These are phyloP conservation scores for Fagopyrum tataricum DNA, from an alignment of 148 eudicot genomes.

Conservation along the genomic window DNA sequence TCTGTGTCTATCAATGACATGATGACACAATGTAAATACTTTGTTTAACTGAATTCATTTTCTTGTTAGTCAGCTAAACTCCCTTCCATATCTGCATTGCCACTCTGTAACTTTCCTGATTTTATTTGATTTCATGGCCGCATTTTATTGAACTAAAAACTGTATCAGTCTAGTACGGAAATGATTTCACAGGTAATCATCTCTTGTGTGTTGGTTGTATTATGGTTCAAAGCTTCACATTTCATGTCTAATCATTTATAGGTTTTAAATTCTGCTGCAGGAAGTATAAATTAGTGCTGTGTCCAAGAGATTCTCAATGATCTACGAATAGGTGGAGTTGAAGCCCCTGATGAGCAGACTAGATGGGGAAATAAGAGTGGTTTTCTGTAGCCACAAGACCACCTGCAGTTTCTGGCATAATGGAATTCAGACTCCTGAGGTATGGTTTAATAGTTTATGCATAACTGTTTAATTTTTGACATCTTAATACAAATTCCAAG, in stretches of 20 bases:
- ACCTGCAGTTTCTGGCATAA: not conserved
- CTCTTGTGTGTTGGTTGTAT: not conserved
- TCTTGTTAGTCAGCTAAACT: not conserved
- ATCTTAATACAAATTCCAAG: not conserved
- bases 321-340: too few species aligned
- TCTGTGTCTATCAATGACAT: not conserved
- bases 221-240: not conserved
- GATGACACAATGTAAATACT: not conserved
- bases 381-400: not conserved
- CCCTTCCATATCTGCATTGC: not conserved
- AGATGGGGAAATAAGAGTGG: too few species aligned
- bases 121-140: not conserved
- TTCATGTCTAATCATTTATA: not conserved
- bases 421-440: not conserved
- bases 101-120: not conserved
- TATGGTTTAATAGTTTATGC: not conserved
- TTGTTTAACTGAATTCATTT: not conserved
- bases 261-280: not conserved
- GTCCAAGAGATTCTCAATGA: not conserved
- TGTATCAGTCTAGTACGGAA: not conserved
- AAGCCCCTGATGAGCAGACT: too few species aligned
- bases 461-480: not conserved
- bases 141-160: not conserved
- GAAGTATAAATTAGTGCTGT: not conserved
- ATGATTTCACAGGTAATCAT: not conserved